A percentile compares a stretch with the other conserved stretches of the same genome.
phyloP scores from a whole-genome alignment of 2,329 filamentous ascomycete species.

The Microdochium paspali region DNA sequence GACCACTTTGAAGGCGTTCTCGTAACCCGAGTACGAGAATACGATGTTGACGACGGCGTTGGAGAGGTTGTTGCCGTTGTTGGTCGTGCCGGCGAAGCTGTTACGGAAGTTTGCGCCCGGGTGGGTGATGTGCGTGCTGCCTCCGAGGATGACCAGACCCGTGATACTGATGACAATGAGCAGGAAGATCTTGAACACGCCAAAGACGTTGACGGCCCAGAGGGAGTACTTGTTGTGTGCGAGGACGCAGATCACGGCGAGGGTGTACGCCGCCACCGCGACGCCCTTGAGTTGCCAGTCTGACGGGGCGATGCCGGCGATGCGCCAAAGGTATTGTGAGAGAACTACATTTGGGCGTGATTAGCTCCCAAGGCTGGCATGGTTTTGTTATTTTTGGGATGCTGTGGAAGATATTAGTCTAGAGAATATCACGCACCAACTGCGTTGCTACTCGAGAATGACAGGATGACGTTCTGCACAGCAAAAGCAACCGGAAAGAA shows the following conservation, averaged over 20 bases:
- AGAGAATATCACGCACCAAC: conserved; percentile 28
- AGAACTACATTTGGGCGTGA: too few relatives aligned
- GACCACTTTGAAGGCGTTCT: conserved; percentile 51
- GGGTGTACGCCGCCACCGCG: conserved; percentile 52
- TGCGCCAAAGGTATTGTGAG: conserved; percentile 52
- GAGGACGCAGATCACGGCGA: conserved; percentile 42
- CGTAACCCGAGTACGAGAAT: conserved; percentile 44
- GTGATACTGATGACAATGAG: conserved; percentile 48
- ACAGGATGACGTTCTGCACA: conserved; percentile 43
- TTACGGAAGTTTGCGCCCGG: conserved; percentile 44
- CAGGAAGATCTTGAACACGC: conserved; percentile 49
- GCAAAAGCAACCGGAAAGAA: conserved; percentile 47
- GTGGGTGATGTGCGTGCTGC: conserved; percentile 37
- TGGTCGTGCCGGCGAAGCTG: conserved; percentile 39
- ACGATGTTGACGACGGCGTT: conserved; percentile 51
- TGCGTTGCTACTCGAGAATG: conserved; percentile 47
- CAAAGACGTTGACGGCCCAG: conserved; percentile 45
- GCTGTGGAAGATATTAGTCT: too few relatives aligned
- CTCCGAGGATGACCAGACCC: conserved; percentile 53
- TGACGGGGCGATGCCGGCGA: conserved; percentile 36
- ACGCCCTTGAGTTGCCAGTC: conserved; percentile 60
- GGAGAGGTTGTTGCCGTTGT: conserved; percentile 34
- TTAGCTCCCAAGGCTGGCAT: too few relatives aligned
- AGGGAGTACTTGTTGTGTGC: conserved; percentile 50
- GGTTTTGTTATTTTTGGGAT: not conserved